Evolutionary conservation across 2,329 filamentous ascomycete species (phyloP).

Genomic region (Gnomoniopsis smithogilvyi): DNA sequence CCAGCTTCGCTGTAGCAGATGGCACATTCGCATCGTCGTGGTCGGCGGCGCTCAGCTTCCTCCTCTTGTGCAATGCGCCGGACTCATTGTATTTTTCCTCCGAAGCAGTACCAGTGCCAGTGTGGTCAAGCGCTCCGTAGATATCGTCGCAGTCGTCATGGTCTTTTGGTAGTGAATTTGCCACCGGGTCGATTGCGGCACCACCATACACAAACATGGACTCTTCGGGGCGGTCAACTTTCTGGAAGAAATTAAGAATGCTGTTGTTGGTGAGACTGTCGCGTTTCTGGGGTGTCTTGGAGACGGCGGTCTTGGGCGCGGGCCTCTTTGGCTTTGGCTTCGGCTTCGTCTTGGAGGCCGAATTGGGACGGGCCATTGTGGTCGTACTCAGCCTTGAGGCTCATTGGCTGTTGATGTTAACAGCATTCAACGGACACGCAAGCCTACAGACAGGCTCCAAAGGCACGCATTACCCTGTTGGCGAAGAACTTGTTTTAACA

Average conservation of each 20-base stretch:
- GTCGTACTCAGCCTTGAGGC: too few relatives aligned
- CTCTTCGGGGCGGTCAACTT: conserved; percentile 57
- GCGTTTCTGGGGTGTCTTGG: conserved; percentile 32
- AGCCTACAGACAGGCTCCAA: too few relatives aligned
- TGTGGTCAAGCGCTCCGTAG: conserved; percentile 19
- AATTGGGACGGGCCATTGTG: conserved; percentile 14
- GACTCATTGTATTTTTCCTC: conserved; percentile 37
- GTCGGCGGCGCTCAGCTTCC: conserved; percentile 34
- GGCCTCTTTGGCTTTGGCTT: conserved; percentile 5
- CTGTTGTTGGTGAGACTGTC: conserved; percentile 51
- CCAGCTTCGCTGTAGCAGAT: background rate
- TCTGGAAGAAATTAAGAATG: conserved; percentile 74
- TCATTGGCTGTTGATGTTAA: too few relatives aligned
- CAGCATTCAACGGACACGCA: too few relatives aligned
- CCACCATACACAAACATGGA: conserved; percentile 49
- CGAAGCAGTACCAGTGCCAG: too few relatives aligned
- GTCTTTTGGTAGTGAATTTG: conserved; percentile 1
- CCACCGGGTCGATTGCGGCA: conserved; percentile 17
- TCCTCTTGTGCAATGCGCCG: conserved; percentile 35
- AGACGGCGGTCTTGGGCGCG: background rate
- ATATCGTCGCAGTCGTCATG: conserved; percentile 24
- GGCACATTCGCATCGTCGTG: conserved; percentile 9
- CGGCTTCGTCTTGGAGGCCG: background rate
- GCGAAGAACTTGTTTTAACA: too few relatives aligned
- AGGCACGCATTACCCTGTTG: too few relatives aligned